Base-by-base conservation (phyloP, 2,329 filamentous ascomycete genomes). In the Didymella glomerata region DNA sequence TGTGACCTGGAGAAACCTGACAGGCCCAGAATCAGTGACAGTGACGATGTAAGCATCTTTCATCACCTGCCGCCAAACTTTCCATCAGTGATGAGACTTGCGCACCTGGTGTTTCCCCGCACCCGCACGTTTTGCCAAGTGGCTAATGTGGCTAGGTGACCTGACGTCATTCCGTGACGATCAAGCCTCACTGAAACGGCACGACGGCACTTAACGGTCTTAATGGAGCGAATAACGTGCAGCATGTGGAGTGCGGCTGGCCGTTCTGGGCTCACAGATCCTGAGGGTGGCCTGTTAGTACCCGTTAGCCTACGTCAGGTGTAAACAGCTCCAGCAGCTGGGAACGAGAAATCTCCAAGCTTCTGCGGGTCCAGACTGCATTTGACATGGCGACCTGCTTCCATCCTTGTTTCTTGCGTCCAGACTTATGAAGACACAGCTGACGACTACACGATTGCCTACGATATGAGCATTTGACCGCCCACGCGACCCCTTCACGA, bases 111-210 rank as follows among this genome's bases (percentile, higher is more conserved):
- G 27, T 9, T 60, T 56, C 8, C 66, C 66, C n/a, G n/a, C n/a
- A n/a, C n/a, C 68, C 66, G 60, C 68, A 66, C 50, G 48, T 41
- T 48, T 25, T 30, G 63, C 62, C 62, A 62, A 66, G 59, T 50
- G 50, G 48, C 49, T 48, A 30, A 50, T 47, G 63, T 58, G 55
- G 55, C 55, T 53, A 41, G 34, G 57, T 64, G n/a, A n/a, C n/a
- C n/a, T 54, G 61, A 70, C 68, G 68, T 70, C 68, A 70, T 66
- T 40, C 11, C 32, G 52, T 46, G 46, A 61, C 54, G 57, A 51
- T 50, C 51, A 63, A 62, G 61, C 59, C 61, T 54, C 45, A 58
- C 48, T 20, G 36, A 61, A 63, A 62, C 60, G 63, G 67, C 62
- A 62, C 58, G 36, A 60, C 63, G 65, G 65, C 67, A 59, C 53